Base-by-base conservation (phyloP, 2,329 filamentous ascomycete species). In the Penicillium concentricum region DNA sequence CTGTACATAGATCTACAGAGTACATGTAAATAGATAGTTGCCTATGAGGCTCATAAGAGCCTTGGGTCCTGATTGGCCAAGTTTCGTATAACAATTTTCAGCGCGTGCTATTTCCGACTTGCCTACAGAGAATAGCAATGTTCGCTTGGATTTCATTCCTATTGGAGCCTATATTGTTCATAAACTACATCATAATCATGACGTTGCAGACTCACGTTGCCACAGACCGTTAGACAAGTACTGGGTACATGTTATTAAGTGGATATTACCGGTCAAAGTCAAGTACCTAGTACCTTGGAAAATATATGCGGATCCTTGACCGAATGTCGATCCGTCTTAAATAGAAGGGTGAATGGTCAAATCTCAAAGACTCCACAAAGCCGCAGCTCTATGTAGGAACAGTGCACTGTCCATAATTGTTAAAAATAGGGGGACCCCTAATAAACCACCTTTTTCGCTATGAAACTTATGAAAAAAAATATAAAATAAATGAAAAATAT, bases 191-290 rank as follows among this genome's bases (percentile, higher is more conserved):
- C 26, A 52, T 56, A 37, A 53, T 48, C 35, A 52, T 56, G 61
- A 64, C 60, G 62, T 60, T 60, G 59, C 54, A 59, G 59, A 60
- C 56, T 58, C n/a, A 7, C 5, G 8, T 60, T 51, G 50, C 50
- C 41, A 52, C 50, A 15, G 24, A 22, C 16, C 44, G 5, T 46
- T 5, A 2, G 1, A 6, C 1, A 42, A 12, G 32, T 54, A 51
- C 32, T 28, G 0, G 16, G 20, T 62, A 62, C 60, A 2, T 42
- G 0, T 1, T 1, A 5, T 4, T 26, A 0, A 9, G 39, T 49
- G 38, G 8, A 3, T 6, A 5, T 2, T 2, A 12, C 8, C 3
- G 20, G 3, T 1, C n/a, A 13, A 18, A 15, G 15, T 1, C 20
- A 56, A 47, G 60, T 61, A 58, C 30, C 8, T 3, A 26, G 26